Conservation (phyloP, 2,329 filamentous ascomycete genomes). For the Cladorrhinum sp. region DNA sequence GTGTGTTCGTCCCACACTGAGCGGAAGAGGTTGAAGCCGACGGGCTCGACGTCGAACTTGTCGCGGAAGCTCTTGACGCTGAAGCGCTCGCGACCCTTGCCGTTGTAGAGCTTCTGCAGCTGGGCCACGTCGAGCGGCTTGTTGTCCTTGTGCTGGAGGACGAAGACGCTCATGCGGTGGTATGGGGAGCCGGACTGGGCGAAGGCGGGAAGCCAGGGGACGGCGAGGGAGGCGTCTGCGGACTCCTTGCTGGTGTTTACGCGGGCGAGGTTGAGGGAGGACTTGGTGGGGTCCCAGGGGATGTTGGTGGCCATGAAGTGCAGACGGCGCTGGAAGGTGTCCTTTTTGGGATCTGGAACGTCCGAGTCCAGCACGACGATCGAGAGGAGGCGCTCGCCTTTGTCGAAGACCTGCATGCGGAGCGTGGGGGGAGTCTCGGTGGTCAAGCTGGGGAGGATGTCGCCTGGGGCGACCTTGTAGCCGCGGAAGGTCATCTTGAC, state of each 20-base stretch:
- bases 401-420: conserved; percentile 80
- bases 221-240: conserved; percentile 56
- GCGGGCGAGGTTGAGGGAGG: conserved; percentile 62
- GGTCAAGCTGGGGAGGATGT: conserved; percentile 70
- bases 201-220: conserved; percentile 81
- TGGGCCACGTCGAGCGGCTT: conserved; percentile 55
- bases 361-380: conserved; percentile 87
- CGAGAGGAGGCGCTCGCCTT: conserved; percentile 76
- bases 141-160: conserved; percentile 74
- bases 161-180: conserved; percentile 79
- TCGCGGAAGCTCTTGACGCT: conserved; percentile 71
- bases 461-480: conserved; percentile 68
- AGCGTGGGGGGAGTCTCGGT: conserved; percentile 74
- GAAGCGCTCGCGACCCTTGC: conserved; percentile 60
- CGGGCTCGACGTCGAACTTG: conserved; percentile 65
- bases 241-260: conserved; percentile 47
- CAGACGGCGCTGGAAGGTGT: conserved; percentile 76
- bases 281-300: conserved; percentile 50
- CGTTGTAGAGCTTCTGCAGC: conserved; percentile 51
- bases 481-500: conserved; percentile 78
- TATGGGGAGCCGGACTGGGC: conserved; percentile 89
- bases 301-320: conserved; percentile 79
- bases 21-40: conserved; percentile 86
- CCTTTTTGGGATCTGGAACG: conserved; percentile 73
- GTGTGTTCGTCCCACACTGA: conserved; percentile 86